Evolutionary conservation across 352 stramenopile genomes (phyloP).

Genomic region (Globisporangium ultimum): DNA sequence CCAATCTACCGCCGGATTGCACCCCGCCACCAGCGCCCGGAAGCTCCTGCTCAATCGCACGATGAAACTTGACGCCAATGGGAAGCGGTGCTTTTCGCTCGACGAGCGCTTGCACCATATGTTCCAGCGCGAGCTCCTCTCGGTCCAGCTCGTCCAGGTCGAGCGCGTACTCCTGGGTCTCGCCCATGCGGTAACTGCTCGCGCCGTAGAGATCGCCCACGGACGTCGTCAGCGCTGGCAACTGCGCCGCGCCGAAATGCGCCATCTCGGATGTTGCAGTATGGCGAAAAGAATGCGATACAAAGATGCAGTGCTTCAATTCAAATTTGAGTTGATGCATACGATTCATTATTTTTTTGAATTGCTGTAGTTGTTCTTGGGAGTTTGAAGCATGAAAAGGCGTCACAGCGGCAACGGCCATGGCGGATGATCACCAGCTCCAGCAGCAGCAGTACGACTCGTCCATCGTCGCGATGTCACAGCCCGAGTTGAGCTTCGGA

Average conservation of each 20-base stretch:
- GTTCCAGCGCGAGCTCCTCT: slow-evolving; percentile 53
- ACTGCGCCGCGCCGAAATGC: slow-evolving; percentile 11
- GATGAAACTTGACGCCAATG: slow-evolving; percentile 63
- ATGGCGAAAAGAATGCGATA: background rate
- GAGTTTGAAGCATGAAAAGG: background rate
- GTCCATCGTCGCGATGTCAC: slow-evolving; percentile 12
- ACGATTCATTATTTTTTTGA: slow-evolving; percentile 1
- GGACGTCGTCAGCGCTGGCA: slow-evolving; percentile 37
- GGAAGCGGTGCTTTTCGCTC: slow-evolving; percentile 41
- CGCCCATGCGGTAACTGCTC: slow-evolving; percentile 41
- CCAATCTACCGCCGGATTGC: slow-evolving; percentile 3
- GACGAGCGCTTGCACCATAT: slow-evolving; percentile 46
- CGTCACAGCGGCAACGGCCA: background rate
- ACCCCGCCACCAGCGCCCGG: no score
- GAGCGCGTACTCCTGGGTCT: slow-evolving; percentile 36
- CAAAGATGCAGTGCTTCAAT: background rate
- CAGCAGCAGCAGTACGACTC: slow-evolving; percentile 14
- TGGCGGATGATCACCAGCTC: slow-evolving; percentile 8
- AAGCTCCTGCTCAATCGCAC: slow-evolving; percentile 6
- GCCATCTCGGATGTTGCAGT: background rate
- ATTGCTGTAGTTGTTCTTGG: background rate
- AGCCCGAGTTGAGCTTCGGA: slow-evolving; percentile 22
- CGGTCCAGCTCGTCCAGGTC: slow-evolving; percentile 56
- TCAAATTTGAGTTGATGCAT: background rate
- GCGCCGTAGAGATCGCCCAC: slow-evolving; percentile 62